phyloP scores from a whole-genome alignment of 352 stramenopile genomes.

The Globisporangium orthogonon region DNA sequence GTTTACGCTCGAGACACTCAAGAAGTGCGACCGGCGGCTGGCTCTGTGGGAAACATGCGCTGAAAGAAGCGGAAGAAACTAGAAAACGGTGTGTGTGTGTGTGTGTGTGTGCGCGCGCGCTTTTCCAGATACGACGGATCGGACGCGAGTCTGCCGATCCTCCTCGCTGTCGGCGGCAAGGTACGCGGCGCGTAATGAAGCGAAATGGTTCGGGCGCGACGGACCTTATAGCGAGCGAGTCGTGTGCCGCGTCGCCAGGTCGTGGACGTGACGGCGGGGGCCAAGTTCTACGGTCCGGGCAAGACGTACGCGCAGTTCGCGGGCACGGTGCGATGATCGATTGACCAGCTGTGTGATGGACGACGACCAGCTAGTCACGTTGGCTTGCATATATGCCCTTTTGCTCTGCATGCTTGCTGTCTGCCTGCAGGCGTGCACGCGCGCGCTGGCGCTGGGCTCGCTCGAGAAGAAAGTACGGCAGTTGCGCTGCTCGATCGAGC shows the following conservation, averaged over 20 bases:
- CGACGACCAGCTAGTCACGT: background rate
- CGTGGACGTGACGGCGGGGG: slow-evolving; percentile 60
- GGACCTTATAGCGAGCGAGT: too few species aligned
- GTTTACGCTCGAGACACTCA: slow-evolving; percentile 65
- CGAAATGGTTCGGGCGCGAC: too few species aligned
- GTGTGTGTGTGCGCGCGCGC: too few species aligned
- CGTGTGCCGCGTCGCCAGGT: slow-evolving; percentile 19
- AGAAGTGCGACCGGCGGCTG: slow-evolving; percentile 20
- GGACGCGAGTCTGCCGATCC: slow-evolving; percentile 55
- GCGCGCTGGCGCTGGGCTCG: slow-evolving; percentile 58
- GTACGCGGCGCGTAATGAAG: slow-evolving; percentile 16
- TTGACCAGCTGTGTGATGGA: background rate
- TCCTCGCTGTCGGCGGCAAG: slow-evolving; percentile 66
- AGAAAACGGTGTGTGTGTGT: too few species aligned
- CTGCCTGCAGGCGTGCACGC: slow-evolving; percentile 51
- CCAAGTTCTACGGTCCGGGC: slow-evolving; percentile 72
- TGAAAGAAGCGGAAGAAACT: too few species aligned
- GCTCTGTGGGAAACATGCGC: too few species aligned
- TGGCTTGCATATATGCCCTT: background rate
- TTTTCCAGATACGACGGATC: slow-evolving; percentile 50
- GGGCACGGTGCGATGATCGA: slow-evolving; percentile 30
- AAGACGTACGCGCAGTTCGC: slow-evolving; percentile 74
- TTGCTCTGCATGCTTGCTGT: background rate
- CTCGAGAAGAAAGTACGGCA: slow-evolving; percentile 53
- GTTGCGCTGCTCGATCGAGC: background rate